Percentiles rank a stretch among this genome's conserved stretches.
phyloP scores from a whole-genome alignment of 2,329 filamentous ascomycete genomes.

The Aspergillus novofumigatus region DNA sequence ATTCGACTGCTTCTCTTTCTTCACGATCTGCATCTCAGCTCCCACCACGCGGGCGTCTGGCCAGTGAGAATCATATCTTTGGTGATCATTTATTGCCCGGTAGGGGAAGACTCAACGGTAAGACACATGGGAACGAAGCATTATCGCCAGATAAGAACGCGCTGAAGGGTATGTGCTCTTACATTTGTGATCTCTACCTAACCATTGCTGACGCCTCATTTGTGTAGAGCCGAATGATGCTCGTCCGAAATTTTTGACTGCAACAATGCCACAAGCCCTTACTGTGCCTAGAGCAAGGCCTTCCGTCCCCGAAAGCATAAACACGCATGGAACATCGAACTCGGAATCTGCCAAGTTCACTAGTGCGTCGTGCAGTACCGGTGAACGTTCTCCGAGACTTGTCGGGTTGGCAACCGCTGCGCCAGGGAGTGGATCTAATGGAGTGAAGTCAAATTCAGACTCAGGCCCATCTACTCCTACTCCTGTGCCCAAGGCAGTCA shows the following conservation, averaged over 20 bases:
- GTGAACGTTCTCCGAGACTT: not conserved
- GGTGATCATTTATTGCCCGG: conserved; percentile 24
- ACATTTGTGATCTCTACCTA: not conserved
- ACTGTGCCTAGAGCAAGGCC: not conserved
- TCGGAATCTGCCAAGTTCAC: not conserved
- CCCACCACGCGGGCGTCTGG: not conserved
- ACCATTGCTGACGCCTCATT: not conserved
- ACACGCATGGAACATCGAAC: not conserved
- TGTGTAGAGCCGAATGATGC: not conserved
- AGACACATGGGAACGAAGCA: not conserved
- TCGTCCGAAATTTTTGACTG: not conserved
- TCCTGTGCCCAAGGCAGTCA: not conserved
- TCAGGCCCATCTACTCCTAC: not conserved
- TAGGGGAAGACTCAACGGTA: not conserved
- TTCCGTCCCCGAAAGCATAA: not conserved
- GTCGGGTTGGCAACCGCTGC: not conserved
- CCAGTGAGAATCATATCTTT: conserved; percentile 6
- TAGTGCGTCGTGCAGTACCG: not conserved
- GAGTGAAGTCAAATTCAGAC: not conserved
- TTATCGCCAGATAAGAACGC: not conserved
- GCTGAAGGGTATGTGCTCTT: not conserved
- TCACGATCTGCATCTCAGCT: not conserved
- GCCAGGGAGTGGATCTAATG: not conserved
- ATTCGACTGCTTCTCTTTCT: not conserved
- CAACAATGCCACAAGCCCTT: not conserved